Evolutionary conservation across 345 rosid species (phyloP).

Genomic region (Trapa bicornis): DNA sequence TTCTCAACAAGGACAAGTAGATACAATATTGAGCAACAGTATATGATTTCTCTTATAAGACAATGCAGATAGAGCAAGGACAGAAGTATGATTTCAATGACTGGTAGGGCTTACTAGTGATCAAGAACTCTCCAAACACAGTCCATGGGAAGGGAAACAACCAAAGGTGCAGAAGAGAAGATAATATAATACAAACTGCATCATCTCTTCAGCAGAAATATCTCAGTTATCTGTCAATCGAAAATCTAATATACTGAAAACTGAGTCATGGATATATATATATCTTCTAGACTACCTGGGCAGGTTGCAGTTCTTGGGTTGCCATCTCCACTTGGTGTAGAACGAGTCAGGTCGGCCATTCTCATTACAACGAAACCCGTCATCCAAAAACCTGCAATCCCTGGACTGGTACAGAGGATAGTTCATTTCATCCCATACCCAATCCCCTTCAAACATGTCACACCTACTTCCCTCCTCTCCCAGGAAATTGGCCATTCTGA

Average conservation of each 20-base stretch:
- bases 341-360: slow-evolving; percentile 77
- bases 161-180: neutral
- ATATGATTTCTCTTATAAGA: too few species aligned
- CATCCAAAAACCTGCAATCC: slow-evolving; percentile 71
- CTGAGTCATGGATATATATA: neutral
- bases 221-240: neutral
- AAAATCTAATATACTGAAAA: neutral
- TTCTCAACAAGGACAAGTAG: neutral
- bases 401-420: slow-evolving; percentile 75
- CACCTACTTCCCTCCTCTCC: slow-evolving; percentile 31
- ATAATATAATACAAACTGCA: neutral
- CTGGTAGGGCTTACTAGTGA: slow-evolving; percentile 8
- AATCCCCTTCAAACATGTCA: slow-evolving; percentile 70
- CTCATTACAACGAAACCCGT: slow-evolving; percentile 73
- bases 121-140: neutral
- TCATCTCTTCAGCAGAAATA: too few species aligned
- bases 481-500: slow-evolving; percentile 34
- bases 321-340: slow-evolving; percentile 97
- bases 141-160: slow-evolving; percentile 1
- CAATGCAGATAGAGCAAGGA: too few species aligned
- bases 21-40: neutral
- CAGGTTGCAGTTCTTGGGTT: slow-evolving; percentile 62
- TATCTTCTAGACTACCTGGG: slow-evolving; percentile 44
- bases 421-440: slow-evolving; percentile 87
- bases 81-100: neutral